phyloP scores from a whole-genome alignment of 352 stramenopile genomes.

The Phytopythium delawarense region DNA sequence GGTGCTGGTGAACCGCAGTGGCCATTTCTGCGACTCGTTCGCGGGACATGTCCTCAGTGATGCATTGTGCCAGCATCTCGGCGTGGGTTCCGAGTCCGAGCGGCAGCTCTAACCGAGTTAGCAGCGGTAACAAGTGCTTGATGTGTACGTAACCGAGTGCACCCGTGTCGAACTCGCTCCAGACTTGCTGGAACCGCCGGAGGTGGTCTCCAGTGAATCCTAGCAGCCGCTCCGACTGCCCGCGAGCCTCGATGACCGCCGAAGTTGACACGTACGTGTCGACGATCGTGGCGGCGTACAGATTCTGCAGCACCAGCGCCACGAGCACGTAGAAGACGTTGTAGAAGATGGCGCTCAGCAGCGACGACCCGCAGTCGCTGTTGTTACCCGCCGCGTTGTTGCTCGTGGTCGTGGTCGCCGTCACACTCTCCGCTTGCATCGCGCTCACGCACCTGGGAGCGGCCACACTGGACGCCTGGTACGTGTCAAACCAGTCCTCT shows the following conservation, averaged over 20 bases:
- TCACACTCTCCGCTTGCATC: constrained; percentile 1
- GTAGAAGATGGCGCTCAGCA: constrained; percentile 69
- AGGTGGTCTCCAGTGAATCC: constrained; percentile 62
- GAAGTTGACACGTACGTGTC: constrained; percentile 81
- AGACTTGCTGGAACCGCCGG: constrained; percentile 58
- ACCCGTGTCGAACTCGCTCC: constrained; percentile 72
- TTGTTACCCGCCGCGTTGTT: constrained; percentile 11
- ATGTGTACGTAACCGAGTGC: constrained; percentile 70
- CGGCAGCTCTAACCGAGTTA: constrained; percentile 45
- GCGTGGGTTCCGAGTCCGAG: constrained; percentile 48
- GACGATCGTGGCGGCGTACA: constrained; percentile 80
- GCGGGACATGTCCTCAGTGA: constrained; percentile 33
- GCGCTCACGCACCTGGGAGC: constrained; percentile 47
- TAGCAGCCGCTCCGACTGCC: constrained; percentile 52
- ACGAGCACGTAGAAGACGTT: constrained; percentile 80
- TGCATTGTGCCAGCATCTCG: constrained; percentile 26
- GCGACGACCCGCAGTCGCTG: constrained; percentile 65
- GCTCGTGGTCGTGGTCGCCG: background rate
- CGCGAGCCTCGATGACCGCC: constrained; percentile 46
- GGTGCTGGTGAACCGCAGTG: constrained; percentile 33
- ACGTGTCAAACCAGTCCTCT: constrained; percentile 83
- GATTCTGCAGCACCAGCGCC: constrained; percentile 71
- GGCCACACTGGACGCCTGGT: constrained; percentile 58
- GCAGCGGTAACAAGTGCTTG: constrained; percentile 56
- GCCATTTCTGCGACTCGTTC: constrained; percentile 19